Percentiles rank a stretch among this genome's conserved stretches.
phyloP scores from a whole-genome alignment of 805 yeast species.

The Hanseniaspora nectarophila region DNA sequence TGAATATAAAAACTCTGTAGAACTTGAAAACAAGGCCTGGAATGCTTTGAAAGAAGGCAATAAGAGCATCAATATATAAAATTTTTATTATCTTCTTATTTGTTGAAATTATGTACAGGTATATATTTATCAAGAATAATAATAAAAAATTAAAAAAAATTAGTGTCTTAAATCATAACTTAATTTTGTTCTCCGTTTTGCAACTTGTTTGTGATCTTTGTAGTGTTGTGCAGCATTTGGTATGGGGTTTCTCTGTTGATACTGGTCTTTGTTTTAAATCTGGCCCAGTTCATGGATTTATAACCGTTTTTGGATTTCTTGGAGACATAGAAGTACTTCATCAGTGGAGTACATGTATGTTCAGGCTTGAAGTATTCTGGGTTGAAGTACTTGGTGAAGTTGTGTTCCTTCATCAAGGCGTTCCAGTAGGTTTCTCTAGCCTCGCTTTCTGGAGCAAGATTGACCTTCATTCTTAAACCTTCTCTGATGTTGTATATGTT shows the following conservation, averaged over 20 bases:
- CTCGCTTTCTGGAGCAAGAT: constrained; percentile 12
- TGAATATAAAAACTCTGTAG: neutral
- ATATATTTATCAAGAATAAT: neutral
- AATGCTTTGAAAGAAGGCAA: neutral
- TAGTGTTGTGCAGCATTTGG: neutral
- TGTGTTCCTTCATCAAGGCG: constrained; percentile 2
- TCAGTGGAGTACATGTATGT: constrained; percentile 3
- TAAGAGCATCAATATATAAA: neutral
- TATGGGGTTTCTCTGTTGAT: constrained; percentile 12
- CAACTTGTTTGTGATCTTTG: neutral
- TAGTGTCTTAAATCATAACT: neutral
- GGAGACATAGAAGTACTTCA: constrained; percentile 5
- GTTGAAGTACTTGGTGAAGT: neutral
- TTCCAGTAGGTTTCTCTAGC: neutral
- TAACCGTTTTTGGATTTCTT: constrained; percentile 7
- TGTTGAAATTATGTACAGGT: neutral
- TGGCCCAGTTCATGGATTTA: constrained; percentile 11
- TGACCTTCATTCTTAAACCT: constrained; percentile 34
- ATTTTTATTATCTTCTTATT: no score
- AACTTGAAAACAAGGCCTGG: constrained; percentile 2
- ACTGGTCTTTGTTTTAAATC: constrained; percentile 13
- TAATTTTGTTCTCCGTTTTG: neutral
- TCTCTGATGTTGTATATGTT: constrained; percentile 49
- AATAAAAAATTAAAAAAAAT: neutral
- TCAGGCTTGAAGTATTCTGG: constrained; percentile 10